Evolutionary conservation across 305 asterid genomes (phyloP).

Genomic region (Rubia peregrina): DNA sequence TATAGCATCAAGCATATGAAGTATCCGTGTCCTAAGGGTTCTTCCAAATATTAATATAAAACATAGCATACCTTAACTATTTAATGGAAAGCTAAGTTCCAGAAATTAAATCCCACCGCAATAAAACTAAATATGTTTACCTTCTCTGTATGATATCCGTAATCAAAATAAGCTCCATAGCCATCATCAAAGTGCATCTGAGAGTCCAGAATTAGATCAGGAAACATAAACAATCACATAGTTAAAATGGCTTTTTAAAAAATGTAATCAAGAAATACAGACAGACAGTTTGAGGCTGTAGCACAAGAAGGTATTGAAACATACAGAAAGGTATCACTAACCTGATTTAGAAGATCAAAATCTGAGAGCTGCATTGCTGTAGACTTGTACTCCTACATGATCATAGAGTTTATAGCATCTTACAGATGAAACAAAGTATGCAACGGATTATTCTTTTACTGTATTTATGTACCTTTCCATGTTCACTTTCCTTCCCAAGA

Average conservation of each 20-base stretch:
- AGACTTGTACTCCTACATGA: slow-evolving; percentile 59
- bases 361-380: slow-evolving; percentile 77
- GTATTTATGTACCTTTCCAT: slow-evolving; percentile 40
- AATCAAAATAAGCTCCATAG: slow-evolving; percentile 83
- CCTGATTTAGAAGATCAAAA: slow-evolving; percentile 88
- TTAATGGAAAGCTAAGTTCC: neutral
- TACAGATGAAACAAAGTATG: slow-evolving; percentile 6
- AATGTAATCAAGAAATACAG: neutral
- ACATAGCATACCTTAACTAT: neutral
- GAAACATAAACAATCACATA: slow-evolving; percentile 15
- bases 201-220: slow-evolving; percentile 7
- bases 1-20: too few species aligned
- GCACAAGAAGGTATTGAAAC: slow-evolving; percentile 1
- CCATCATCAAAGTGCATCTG: slow-evolving; percentile 81
- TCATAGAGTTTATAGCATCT: slow-evolving; percentile 20
- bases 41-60: neutral
- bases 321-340: slow-evolving; percentile 15
- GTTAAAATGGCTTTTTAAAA: neutral
- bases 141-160: slow-evolving; percentile 90
- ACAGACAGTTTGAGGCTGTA: neutral
- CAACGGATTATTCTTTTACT: slow-evolving; percentile 1
- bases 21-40: too few species aligned
- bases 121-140: slow-evolving; percentile 31
- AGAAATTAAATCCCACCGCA: neutral
- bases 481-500: slow-evolving; percentile 50